Conservation (phyloP, 495 filamentous ascomycete species). For the Lentithecium fluviatile region DNA sequence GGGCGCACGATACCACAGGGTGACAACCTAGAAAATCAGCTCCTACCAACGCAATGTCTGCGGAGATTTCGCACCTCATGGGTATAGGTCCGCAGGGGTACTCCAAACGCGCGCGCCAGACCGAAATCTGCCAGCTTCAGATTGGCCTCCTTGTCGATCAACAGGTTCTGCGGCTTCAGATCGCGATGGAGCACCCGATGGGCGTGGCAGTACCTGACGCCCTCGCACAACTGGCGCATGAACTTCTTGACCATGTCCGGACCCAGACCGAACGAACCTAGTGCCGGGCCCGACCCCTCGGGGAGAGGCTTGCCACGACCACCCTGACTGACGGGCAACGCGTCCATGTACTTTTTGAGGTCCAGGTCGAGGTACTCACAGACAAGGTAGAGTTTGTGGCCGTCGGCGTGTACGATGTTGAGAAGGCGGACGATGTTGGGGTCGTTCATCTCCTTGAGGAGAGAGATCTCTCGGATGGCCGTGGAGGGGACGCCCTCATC, state of each 20-base stretch:
- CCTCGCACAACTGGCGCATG: slow-evolving; percentile 90
- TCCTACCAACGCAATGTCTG: not conserved
- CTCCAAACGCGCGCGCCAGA: slow-evolving; percentile 92
- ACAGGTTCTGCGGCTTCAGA: slow-evolving; percentile 95
- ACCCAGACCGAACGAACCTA: slow-evolving; percentile 74
- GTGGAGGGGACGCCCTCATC: slow-evolving; percentile 94
- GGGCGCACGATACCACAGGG: slow-evolving; percentile 96
- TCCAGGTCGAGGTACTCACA: slow-evolving; percentile 99
- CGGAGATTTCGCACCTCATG: slow-evolving; percentile 64
- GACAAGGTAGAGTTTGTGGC: slow-evolving; percentile 94
- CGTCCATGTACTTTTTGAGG: slow-evolving; percentile 99
- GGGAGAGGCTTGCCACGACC: slow-evolving; percentile 86
- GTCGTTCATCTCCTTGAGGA: slow-evolving; percentile 99
- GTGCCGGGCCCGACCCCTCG: slow-evolving; percentile 66
- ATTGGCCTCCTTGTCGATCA: slow-evolving; percentile 93
- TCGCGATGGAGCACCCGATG: slow-evolving; percentile 94
- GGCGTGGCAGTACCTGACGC: slow-evolving; percentile 92
- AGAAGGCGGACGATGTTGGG: slow-evolving; percentile 96
- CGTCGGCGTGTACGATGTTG: slow-evolving; percentile 99
- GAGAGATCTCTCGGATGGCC: slow-evolving; percentile 94
- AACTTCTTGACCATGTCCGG: slow-evolving; percentile 95
- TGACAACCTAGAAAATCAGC: slow-evolving; percentile 67
- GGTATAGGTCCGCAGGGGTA: slow-evolving; percentile 93
- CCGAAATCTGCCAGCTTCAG: slow-evolving; percentile 98
- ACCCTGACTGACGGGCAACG: slow-evolving; percentile 84